These are phyloP conservation scores for Botrytis squamosa DNA, from an alignment of 2,329 filamentous ascomycete genomes.

Conservation along the genomic window DNA sequence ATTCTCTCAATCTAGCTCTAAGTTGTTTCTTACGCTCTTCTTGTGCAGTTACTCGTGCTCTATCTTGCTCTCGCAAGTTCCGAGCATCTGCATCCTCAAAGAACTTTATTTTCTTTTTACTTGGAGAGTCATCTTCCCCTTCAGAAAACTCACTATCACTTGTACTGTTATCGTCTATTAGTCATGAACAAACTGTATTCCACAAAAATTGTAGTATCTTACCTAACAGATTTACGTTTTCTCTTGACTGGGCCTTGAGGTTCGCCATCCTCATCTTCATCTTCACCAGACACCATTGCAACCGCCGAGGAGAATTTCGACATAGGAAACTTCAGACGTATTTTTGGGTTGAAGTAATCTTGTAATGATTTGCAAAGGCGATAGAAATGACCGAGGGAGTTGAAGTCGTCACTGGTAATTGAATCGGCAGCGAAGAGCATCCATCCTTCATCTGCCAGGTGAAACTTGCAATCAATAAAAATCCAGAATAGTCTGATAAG, in stretches of 20 bases:
- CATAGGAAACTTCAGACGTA: not conserved
- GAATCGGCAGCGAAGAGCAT: not conserved
- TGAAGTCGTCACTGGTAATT: not conserved
- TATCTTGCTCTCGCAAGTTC: conserved; percentile 55
- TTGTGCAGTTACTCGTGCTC: conserved; percentile 53
- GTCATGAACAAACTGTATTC: not conserved
- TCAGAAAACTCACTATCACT: conserved; percentile 10
- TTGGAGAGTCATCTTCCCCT: conserved; percentile 17
- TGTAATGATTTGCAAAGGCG: conserved; percentile 7
- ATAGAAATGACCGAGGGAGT: conserved; percentile 2
- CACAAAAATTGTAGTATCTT: conserved; percentile 15
- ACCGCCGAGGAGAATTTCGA: not conserved
- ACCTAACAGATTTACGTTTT: conserved; percentile 21
- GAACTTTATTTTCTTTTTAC: conserved; percentile 42
- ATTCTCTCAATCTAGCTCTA: conserved; percentile 47
- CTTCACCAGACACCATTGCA: conserved; percentile 14
- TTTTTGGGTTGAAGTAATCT: conserved; percentile 15
- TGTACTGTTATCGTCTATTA: not conserved
- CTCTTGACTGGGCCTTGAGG: conserved; percentile 46
- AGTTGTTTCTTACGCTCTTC: conserved; percentile 51
- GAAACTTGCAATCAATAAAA: conserved; percentile 37
- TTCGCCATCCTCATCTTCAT: conserved; percentile 35
- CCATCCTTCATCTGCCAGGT: conserved; percentile 6
- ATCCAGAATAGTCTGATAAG: conserved; percentile 35
- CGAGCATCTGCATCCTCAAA: conserved; percentile 47